Evolutionary conservation across 306 rosid species (phyloP).

Genomic region (Fragaria nilgerrensis): DNA sequence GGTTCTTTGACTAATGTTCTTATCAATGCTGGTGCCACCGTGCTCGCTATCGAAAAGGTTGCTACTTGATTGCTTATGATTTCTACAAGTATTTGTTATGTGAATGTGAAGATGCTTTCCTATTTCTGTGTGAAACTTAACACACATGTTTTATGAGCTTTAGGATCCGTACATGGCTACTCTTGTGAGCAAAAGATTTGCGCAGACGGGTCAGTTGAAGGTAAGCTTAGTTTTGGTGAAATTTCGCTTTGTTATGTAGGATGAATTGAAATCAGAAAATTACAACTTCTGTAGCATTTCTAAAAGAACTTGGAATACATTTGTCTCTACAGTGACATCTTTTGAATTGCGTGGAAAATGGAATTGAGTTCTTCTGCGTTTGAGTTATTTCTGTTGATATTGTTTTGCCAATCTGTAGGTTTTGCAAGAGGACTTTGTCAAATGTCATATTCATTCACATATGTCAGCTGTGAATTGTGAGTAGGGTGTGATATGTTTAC

Average conservation of each 20-base stretch:
- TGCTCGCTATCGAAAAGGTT: conserved; percentile 91
- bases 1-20: conserved; percentile 87
- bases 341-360: background rate
- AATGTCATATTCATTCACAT: conserved; percentile 70
- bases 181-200: conserved; percentile 73
- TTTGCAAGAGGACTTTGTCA: conserved; percentile 67
- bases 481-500: too few relatives aligned
- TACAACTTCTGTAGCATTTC: too few relatives aligned
- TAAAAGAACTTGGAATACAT: background rate
- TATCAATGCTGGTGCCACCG: conserved; percentile 59
- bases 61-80: background rate
- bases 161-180: conserved; percentile 89
- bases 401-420: conserved; percentile 43
- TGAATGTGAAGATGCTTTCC: background rate
- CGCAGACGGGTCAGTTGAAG: conserved; percentile 57
- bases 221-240: conserved; percentile 34
- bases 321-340: background rate
- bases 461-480: conserved; percentile 20
- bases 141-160: conserved; percentile 24
- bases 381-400: conserved; percentile 1
- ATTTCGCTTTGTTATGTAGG: background rate
- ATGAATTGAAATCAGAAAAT: background rate
- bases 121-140: background rate
- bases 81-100: background rate
- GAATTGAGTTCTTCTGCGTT: background rate